Evolutionary conservation across 176 grass and related monocot genomes (phyloP).

Genomic region (Bromus sterilis): DNA sequence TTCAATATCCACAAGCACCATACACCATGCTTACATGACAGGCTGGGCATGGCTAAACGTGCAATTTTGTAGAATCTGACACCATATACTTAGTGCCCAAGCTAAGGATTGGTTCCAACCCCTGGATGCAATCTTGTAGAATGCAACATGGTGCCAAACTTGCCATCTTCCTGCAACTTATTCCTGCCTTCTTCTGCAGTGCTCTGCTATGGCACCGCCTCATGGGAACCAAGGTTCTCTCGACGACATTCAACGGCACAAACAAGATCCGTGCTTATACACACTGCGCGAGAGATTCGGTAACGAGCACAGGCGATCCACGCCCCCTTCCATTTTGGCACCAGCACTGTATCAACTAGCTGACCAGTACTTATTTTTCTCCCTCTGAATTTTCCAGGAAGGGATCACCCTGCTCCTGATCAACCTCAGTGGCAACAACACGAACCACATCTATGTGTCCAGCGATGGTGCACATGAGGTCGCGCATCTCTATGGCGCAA

Average conservation of each 20-base stretch:
- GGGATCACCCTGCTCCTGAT: constrained; percentile 74
- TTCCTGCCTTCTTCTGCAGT: constrained; percentile 33
- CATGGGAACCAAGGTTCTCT: constrained; percentile 65
- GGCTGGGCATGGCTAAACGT: not conserved
- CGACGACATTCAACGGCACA: constrained; percentile 41
- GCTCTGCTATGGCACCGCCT: constrained; percentile 74
- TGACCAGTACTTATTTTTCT: not conserved
- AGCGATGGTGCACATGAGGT: constrained; percentile 4
- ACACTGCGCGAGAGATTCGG: constrained; percentile 62
- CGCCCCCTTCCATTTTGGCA: not conserved
- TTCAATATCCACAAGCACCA: not conserved
- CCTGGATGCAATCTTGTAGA: not conserved
- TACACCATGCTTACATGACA: not conserved
- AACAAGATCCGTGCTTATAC: constrained; percentile 56
- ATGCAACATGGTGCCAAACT: not conserved
- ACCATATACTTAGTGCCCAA: not conserved
- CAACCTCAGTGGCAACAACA: constrained; percentile 58
- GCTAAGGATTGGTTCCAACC: not conserved
- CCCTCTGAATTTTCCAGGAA: constrained; percentile 29
- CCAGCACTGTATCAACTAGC: not conserved
- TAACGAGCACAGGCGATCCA: not conserved
- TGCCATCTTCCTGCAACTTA: not conserved
- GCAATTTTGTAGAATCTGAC: not conserved
- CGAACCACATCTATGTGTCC: constrained; percentile 21
- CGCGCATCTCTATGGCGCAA: not conserved